Base-by-base conservation (phyloP, 2,329 filamentous ascomycete genomes). In the Sclerotinia borealis region DNA sequence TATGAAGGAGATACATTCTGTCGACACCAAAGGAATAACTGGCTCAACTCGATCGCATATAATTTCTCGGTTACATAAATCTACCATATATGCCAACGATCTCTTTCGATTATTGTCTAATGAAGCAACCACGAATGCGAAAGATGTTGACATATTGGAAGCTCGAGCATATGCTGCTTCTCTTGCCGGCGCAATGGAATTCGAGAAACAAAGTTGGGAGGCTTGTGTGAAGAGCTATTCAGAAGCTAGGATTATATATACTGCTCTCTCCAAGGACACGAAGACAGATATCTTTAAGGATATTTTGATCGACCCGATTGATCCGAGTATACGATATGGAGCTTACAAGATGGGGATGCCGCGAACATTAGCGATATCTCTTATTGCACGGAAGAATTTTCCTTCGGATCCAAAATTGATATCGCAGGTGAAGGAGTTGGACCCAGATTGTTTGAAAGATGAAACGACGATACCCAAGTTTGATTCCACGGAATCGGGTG, bases 261-360 rank as follows among this genome's bases (percentile, higher is more conserved):
- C 84, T 65, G 87, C 90, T 0, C 80, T 99, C 49, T 81, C 87
- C 22, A 81, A 83, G 34, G 80, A 83, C 66, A 85, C 78, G 66
- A 88, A 86, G 73, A 88, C 86, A 66, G 93, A 96, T 64, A 80
- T 90, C 41, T 95, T 91, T 80, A 92, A 90, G 73, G 93, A 98
- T 66, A 82, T 97, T 29, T 79, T 99, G 63, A 86, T 89, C 54
- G 88, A 90, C 71, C 96, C 90, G 5, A 88, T 96, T 66, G 95
- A 99, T 74, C 93, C 93, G 2, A 96, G 92, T 66, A 91, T 99
- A 71, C 88, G 93, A 67, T 98, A 96, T 75, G 93, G 93, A 41
- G 92, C 95, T 22, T 98, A 98, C 75, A 92, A 96, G 76, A 83
- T 92, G 74, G 90, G 93, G 74, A 85, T 96, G 37, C 90, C 93